These are phyloP conservation scores for Panaeolus papilionaceus DNA, from an alignment of 768 basidiomycete genomes.

Conservation along the genomic window DNA sequence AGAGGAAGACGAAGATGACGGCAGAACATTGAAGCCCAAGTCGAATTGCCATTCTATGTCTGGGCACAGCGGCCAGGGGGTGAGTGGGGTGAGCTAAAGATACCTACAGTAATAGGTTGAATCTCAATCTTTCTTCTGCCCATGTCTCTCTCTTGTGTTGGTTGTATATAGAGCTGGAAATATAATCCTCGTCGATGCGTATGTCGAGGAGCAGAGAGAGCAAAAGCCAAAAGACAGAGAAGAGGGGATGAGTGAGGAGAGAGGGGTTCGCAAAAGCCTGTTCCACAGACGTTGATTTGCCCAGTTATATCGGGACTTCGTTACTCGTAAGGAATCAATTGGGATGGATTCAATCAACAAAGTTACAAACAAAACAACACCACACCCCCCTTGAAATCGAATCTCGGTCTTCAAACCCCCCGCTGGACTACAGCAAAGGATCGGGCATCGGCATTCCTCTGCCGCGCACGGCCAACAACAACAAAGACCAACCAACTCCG, in stretches of 20 bases:
- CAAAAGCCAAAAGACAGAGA: neutral
- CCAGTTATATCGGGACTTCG: conserved; percentile 8
- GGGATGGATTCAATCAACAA: neutral
- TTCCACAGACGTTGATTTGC: neutral
- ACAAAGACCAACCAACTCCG: neutral
- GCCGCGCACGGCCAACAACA: neutral
- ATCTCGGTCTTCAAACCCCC: neutral
- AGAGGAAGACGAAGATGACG: conserved; percentile 5
- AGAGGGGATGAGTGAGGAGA: neutral
- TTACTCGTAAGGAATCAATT: neutral
- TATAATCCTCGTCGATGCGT: neutral
- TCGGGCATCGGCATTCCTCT: conserved; percentile 6
- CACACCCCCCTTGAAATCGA: neutral
- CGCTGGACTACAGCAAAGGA: neutral
- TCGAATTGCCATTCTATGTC: conserved; percentile 5
- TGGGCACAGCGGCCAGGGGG: neutral
- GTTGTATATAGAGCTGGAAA: neutral
- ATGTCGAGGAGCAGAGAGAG: neutral
- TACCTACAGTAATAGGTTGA: conserved; percentile 72
- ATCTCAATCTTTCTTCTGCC: conserved; percentile 80
- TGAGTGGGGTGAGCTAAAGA: neutral
- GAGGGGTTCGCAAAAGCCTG: conserved; percentile 11
- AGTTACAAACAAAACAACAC: neutral
- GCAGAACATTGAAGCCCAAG: neutral
- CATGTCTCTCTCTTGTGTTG: conserved; percentile 39